A percentile compares a stretch with the other conserved stretches of the same genome.
Conservation (phyloP, 331 rosid genomes). For the Acacia pycnantha region DNA sequence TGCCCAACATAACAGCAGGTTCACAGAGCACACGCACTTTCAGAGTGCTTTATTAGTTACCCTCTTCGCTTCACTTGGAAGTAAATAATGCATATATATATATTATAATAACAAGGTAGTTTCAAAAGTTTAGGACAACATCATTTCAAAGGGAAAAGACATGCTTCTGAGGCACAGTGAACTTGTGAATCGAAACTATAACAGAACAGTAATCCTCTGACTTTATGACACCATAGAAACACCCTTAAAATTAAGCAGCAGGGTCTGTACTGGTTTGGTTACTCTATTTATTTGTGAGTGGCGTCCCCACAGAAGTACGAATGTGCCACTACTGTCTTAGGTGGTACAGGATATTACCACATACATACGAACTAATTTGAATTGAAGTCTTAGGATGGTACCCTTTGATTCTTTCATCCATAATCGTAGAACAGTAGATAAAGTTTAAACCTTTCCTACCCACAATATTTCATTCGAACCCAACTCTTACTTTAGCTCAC, state of each 20-base stretch:
- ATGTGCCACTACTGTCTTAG: background rate
- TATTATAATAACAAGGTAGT: background rate
- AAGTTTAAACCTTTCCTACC: constrained; percentile 14
- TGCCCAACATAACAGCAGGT: constrained; percentile 39
- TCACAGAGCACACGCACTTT: constrained; percentile 32
- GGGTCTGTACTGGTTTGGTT: background rate
- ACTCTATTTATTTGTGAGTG: background rate
- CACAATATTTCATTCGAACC: background rate
- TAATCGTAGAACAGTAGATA: background rate
- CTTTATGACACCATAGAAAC: background rate
- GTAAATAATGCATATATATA: constrained; percentile 5
- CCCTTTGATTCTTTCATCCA: background rate
- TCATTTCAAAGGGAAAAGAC: background rate
- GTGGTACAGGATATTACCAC: background rate
- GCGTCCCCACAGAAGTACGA: constrained; percentile 15
- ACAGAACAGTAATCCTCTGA: background rate
- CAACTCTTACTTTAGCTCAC: background rate
- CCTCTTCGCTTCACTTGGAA: constrained; percentile 22
- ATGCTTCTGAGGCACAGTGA: background rate
- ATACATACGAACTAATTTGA: background rate
- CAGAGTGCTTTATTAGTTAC: constrained; percentile 20
- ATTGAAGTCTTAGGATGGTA: background rate
- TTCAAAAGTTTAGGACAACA: background rate
- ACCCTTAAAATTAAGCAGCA: background rate
- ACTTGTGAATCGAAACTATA: background rate